Conservation (phyloP, 371 early-diverging fungal species). For the Mucor velutinosus region DNA sequence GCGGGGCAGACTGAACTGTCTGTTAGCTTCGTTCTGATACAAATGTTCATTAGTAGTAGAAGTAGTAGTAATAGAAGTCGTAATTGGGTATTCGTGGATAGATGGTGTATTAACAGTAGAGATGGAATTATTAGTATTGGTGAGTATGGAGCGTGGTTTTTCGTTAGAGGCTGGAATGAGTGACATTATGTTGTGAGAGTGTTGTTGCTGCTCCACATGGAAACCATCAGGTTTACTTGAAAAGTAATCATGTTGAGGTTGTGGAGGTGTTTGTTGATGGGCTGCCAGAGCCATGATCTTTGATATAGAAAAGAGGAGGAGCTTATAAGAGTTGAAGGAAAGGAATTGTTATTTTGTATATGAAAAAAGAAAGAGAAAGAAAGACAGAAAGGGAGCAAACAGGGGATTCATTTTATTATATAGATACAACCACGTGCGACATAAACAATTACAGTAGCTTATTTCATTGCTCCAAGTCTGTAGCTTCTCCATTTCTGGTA, state of each 20-base stretch:
- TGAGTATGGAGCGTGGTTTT: constrained; percentile 11
- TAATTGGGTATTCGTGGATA: constrained; percentile 12
- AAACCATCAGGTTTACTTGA: constrained; percentile 3
- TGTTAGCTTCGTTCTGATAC: background rate
- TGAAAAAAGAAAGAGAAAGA: constrained; percentile 1
- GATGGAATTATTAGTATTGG: background rate
- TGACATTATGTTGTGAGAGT: constrained; percentile 9
- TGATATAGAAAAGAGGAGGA: constrained; percentile 1
- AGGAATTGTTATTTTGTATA: background rate
- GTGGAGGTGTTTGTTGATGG: constrained; percentile 6
- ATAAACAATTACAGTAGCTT: constrained; percentile 18
- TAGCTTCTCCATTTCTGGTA: constrained; percentile 51
- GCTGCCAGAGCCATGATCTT: constrained; percentile 26
- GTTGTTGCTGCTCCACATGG: constrained; percentile 6
- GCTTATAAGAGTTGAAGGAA: constrained; percentile 3
- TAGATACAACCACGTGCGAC: constrained; percentile 19
- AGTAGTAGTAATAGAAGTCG: background rate
- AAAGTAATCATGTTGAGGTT: constrained; percentile 11
- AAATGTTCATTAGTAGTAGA: background rate
- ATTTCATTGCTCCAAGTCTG: constrained; percentile 27
- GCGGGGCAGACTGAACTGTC: constrained; percentile 11
- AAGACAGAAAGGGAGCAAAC: constrained; percentile 3
- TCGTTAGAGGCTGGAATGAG: constrained; percentile 20
- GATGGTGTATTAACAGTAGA: constrained; percentile 4
- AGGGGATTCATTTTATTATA: constrained; percentile 19